Evolutionary conservation across 371 early-diverging fungal genomes (phyloP).

Genomic region (Racocetra persica): DNA sequence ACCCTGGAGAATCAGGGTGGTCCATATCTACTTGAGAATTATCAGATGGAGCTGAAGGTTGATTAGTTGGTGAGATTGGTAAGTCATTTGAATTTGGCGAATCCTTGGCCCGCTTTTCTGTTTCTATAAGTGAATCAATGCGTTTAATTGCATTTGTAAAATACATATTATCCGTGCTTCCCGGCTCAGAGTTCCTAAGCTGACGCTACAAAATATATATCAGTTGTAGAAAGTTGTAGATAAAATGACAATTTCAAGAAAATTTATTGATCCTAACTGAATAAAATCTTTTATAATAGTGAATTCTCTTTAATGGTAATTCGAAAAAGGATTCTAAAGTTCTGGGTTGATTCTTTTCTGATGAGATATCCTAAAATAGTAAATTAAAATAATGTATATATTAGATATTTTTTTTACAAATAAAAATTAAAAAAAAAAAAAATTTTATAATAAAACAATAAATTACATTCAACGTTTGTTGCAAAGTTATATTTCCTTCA

Average conservation of each 20-base stretch:
- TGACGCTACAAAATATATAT: conserved; percentile 46
- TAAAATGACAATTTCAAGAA: no score
- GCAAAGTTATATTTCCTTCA: conserved; percentile 26
- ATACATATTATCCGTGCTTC: conserved; percentile 49
- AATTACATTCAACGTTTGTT: conserved; percentile 40
- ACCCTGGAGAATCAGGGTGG: no score
- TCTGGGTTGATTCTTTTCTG: conserved; percentile 21
- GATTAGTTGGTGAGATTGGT: background rate
- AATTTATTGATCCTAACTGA: conserved; percentile 43
- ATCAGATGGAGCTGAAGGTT: no score
- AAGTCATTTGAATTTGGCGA: background rate
- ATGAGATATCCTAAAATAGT: conserved; percentile 12
- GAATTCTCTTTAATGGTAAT: conserved; percentile 55
- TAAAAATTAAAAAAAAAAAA: background rate
- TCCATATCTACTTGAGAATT: no score
- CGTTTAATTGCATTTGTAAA: conserved; percentile 51
- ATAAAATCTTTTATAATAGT: conserved; percentile 60
- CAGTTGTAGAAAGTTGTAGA: no score
- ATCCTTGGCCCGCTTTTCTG: conserved; percentile 16
- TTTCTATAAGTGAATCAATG: conserved; percentile 49
- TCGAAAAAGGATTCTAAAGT: conserved; percentile 55
- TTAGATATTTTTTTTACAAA: background rate
- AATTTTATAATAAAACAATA: background rate
- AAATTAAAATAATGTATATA: background rate
- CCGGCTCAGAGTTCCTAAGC: conserved; percentile 54